Evolutionary conservation across 441 rosid genomes (phyloP), one percentile per base, ranked within the genome.

Genomic region (Adansonia madagascariensis): DNA sequence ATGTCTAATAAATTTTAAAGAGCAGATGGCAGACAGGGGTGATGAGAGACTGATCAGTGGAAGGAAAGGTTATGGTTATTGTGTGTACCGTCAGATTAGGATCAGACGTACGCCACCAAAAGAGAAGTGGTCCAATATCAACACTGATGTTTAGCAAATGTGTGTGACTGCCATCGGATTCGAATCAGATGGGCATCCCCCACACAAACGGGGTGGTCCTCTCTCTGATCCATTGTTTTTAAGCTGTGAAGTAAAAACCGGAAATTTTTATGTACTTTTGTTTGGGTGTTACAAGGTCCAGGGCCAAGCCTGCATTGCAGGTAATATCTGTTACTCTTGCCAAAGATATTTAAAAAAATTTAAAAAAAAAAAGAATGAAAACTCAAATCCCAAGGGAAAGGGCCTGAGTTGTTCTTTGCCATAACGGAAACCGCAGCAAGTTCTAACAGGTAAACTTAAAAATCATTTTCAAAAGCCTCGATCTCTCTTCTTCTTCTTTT

Each of bases 361-460:
- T 24, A 24, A 24, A 24, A 2, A 1, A 59, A 64, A 1, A 27
- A 27, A 27, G 31, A 27, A 27, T 27, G 31, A 27, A 39, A 39
- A 39, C 77, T 52, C 82, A 44, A 79, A 76, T 81, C 84, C 86
- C 84, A 10, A 81, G 9, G 27, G 22, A 39, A 27, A 74, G 65
- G 24, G 20, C 44, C 61, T 6, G 17, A 57, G 52, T 63, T 57
- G 60, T 53, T 43, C 24, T 43, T 22, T 27, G 6, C 17, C n/a
- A 15, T 14, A 20, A 60, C 35, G 59, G 60, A 71, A 70, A n/a
- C 18, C 55, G 50, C 17, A 50, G 77, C 14, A 6, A 24, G 31
- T 27, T 27, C 2, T 27, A 27, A 27, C 1, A 27, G 31, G 31
- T 17, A 4, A 3, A 24, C 7, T 10, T 0, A 59, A 20, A 24